phyloP scores from a whole-genome alignment of 2,329 filamentous ascomycete species.

The Cordyceps farinosa region DNA sequence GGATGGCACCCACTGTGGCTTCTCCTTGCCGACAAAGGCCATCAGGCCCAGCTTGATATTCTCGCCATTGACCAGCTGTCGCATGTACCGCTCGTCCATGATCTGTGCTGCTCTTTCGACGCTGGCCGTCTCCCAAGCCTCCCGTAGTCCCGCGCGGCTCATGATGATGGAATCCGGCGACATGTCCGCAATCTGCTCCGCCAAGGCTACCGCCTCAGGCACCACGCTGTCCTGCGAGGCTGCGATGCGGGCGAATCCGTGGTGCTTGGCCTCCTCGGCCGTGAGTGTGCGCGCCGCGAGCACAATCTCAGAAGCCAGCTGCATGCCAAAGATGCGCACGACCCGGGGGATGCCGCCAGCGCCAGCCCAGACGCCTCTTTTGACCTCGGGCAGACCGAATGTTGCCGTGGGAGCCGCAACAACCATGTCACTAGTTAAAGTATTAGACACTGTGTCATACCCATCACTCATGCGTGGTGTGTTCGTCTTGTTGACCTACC shows the following conservation, averaged over 20 bases:
- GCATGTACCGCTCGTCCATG: slow-evolving; percentile 39
- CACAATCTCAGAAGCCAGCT: slow-evolving; percentile 47
- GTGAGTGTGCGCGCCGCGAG: slow-evolving; percentile 44
- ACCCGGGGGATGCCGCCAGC: slow-evolving; percentile 51
- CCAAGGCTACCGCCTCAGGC: slow-evolving; percentile 34
- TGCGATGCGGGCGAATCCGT: slow-evolving; percentile 28
- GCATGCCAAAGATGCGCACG: slow-evolving; percentile 43
- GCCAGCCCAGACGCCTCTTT: slow-evolving; percentile 50
- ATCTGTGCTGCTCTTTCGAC: slow-evolving; percentile 39
- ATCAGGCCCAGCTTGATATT: slow-evolving; percentile 48
- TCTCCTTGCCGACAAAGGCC: slow-evolving; percentile 50
- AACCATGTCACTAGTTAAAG: slow-evolving; percentile 44
- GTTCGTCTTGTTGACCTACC: slow-evolving; percentile 33
- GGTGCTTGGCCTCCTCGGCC: slow-evolving; percentile 41
- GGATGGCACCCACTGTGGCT: slow-evolving; percentile 46
- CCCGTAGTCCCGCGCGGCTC: slow-evolving; percentile 36
- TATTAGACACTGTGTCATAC: not conserved
- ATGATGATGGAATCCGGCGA: slow-evolving; percentile 38
- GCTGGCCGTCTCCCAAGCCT: slow-evolving; percentile 38
- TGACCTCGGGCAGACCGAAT: slow-evolving; percentile 52
- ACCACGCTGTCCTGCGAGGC: slow-evolving; percentile 37
- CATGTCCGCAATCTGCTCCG: slow-evolving; percentile 32
- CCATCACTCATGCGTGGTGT: not conserved
- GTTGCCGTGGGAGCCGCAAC: slow-evolving; percentile 48
- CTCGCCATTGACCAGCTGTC: slow-evolving; percentile 38